A percentile compares a stretch with the other conserved stretches of the same genome.
These are phyloP conservation scores for Lepidium didymum DNA, from an alignment of 345 rosid genomes.

Conservation along the genomic window DNA sequence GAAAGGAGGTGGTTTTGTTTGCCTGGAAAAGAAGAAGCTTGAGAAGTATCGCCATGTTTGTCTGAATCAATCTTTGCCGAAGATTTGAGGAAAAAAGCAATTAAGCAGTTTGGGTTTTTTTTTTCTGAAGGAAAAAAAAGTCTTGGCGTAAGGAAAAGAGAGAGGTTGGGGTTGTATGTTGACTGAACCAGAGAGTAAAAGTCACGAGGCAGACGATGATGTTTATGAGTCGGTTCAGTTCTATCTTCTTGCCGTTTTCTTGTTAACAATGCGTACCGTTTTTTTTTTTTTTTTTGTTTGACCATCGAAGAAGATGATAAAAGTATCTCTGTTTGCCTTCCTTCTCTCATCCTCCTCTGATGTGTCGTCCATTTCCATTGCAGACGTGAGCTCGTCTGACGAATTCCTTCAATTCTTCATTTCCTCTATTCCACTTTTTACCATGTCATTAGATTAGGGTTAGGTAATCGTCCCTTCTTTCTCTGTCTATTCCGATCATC, in stretches of 20 bases:
- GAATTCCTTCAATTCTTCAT: not conserved
- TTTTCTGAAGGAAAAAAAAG: not conserved
- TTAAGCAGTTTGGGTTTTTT: not conserved
- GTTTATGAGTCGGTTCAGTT: not conserved
- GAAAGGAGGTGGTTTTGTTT: not conserved
- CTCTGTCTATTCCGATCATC: not conserved
- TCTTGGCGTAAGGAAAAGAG: not conserved
- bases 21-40: conserved; percentile 33
- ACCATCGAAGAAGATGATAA: conserved; percentile 1
- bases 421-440: not conserved
- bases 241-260: conserved; percentile 17
- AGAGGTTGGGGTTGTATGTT: not conserved
- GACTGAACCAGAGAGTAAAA: not conserved
- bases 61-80: not conserved
- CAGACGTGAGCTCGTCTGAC: not conserved
- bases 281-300: not conserved
- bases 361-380: not conserved
- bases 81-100: not conserved
- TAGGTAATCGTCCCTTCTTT: too few relatives aligned
- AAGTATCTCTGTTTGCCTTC: not conserved
- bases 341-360: not conserved
- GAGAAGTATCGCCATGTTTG: conserved; percentile 18
- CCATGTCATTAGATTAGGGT: not conserved
- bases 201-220: not conserved
- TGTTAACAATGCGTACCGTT: not conserved